Evolutionary conservation across 768 basidiomycete genomes (phyloP), one percentile per base, ranked within the genome.

Genomic region (Rhizopogon vinicolor): DNA sequence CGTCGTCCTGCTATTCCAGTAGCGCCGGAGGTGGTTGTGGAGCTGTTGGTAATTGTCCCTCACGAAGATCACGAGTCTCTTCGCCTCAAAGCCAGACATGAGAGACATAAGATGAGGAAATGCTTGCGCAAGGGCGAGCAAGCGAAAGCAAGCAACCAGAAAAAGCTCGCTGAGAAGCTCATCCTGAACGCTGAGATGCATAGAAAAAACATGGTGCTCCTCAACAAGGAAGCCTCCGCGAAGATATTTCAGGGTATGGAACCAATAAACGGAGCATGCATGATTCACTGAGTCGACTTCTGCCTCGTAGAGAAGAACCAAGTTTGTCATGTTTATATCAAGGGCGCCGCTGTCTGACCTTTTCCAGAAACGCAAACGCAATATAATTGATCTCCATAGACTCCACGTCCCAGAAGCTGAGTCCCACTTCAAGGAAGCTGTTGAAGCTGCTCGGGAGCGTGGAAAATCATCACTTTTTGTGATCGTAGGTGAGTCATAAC

Each of bases 381-480:
- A 84, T 2, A 86, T 89, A 68, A 75, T 94, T 46, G 92, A 95
- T 68, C 72, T 94, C 35, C 92, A 95, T 67, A 91, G 91, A 2
- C 74, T 95, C 3, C 92, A 89, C 68, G 92, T 93, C 51, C 88
- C 89, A 64, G 93, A 97, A 70, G 89, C 91, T 16, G 84, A 93
- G 44, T 71, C 78, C 43, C 78, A 78, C 53, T 84, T 87, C 1
- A 90, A 94, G 65, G 58, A 65, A 7, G 85, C 87, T 7, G 80
- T 94, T 25, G 68, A 81, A 62, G 69, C 77, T 25, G 90, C 88
- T 6, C 83, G 84, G 52, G 66, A 63, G 25, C 70, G 75, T 25
- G 86, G 86, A 3, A 76, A 84, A 53, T 62, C 71, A 7, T 78
- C 87, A 62, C 60, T 95, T 6, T 76, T 79, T 53, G 74, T 95